A percentile compares a stretch with the other conserved stretches of the same genome.
Evolutionary conservation across 768 basidiomycete genomes (phyloP).

Genomic region (Mycena chlorophos): DNA sequence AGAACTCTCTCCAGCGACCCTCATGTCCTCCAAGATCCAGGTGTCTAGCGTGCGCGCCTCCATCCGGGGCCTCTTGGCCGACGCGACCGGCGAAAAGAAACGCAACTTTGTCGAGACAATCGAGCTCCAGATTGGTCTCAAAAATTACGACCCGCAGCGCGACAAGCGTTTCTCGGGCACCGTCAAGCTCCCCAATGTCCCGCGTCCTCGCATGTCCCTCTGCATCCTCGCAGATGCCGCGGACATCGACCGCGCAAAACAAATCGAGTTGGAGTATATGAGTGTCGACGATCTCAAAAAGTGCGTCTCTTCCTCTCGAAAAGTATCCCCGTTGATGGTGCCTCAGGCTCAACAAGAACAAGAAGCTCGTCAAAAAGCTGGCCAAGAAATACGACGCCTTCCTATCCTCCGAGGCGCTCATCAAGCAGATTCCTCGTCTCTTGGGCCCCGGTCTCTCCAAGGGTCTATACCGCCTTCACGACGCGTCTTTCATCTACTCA

Average conservation of each 20-base stretch:
- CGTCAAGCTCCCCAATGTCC: constrained; percentile 94
- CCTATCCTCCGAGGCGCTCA: constrained; percentile 93
- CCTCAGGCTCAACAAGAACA: constrained; percentile 94
- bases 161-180: constrained; percentile 99
- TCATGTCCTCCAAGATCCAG: no score
- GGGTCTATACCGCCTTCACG: constrained; percentile 46
- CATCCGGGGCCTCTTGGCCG: constrained; percentile 85
- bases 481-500: not conserved
- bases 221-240: constrained; percentile 99
- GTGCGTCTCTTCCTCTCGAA: constrained; percentile 48
- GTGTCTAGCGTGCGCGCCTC: constrained; percentile 99
- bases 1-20: no score
- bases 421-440: constrained; percentile 99
- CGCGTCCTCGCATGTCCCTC: constrained; percentile 98
- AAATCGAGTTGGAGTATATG: constrained; percentile 98
- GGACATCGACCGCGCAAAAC: constrained; percentile 98
- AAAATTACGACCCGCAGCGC: constrained; percentile 99
- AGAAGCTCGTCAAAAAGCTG: constrained; percentile 99
- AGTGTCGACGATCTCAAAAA: constrained; percentile 99
- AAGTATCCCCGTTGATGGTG: no score
- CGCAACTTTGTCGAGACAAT: constrained; percentile 96
- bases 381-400: constrained; percentile 99
- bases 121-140: constrained; percentile 94
- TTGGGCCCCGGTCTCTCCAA: constrained; percentile 99
- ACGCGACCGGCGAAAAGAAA: constrained; percentile 79